Percentiles rank a stretch among this genome's conserved stretches.
These are phyloP conservation scores for Melastoma malabathricum DNA, from an alignment of 345 rosid genomes.

Conservation along the genomic window DNA sequence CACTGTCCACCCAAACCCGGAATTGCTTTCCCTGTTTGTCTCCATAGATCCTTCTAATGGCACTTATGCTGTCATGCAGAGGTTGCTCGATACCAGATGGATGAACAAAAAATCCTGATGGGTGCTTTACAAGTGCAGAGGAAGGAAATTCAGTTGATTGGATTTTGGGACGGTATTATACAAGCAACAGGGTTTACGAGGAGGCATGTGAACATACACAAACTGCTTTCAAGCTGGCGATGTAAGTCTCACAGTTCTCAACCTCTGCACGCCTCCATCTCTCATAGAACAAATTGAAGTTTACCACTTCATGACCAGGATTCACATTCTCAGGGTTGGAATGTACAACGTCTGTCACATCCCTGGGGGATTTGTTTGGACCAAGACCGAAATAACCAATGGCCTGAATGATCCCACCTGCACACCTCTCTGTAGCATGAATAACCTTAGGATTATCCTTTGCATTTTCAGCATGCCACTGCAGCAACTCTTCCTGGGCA, in stretches of 20 bases:
- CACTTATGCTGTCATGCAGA: constrained; percentile 36
- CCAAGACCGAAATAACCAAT: constrained; percentile 85
- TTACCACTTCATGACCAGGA: constrained; percentile 54
- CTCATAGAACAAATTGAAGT: constrained; percentile 65
- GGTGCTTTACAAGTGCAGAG: constrained; percentile 31
- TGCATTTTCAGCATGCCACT: constrained; percentile 83
- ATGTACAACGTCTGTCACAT: constrained; percentile 36
- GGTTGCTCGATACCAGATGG: constrained; percentile 65
- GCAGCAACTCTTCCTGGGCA: constrained; percentile 96
- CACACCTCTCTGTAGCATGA: constrained; percentile 86
- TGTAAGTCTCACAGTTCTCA: constrained; percentile 48
- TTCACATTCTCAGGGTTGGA: constrained; percentile 18
- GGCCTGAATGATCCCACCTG: constrained; percentile 83
- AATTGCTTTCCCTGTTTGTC: constrained; percentile 66
- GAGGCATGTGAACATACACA: constrained; percentile 39
- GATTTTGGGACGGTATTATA: not conserved
- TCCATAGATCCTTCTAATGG: constrained; percentile 42
- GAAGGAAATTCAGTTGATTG: constrained; percentile 1
- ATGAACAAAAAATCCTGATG: constrained; percentile 39
- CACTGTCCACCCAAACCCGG: constrained; percentile 75
- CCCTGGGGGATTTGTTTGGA: constrained; percentile 79
- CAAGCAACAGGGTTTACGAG: constrained; percentile 3
- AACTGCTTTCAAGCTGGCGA: constrained; percentile 52
- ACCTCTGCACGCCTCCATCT: constrained; percentile 90
- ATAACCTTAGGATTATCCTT: constrained; percentile 64